A percentile compares a stretch with the other conserved stretches of the same genome.
These are phyloP conservation scores for Hymenochaete sp. DNA, from an alignment of 1,284 basidiomycete species.

Conservation along the genomic window DNA sequence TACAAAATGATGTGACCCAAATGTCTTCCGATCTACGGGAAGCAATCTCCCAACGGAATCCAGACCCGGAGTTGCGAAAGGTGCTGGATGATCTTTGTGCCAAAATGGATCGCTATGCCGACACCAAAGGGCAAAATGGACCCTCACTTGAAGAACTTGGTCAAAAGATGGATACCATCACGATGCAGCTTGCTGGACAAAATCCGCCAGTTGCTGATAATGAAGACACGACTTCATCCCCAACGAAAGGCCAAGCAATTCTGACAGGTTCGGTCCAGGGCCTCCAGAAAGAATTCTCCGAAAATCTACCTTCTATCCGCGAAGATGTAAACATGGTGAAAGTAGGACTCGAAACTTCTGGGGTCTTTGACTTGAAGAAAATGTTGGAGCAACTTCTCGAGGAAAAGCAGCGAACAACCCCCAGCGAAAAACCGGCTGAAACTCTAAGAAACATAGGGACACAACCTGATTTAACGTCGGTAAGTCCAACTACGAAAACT, in stretches of 20 bases:
- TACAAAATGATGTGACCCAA: conserved; percentile 29
- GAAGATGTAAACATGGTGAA: conserved; percentile 5
- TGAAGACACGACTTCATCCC: neutral
- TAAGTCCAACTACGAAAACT: no score
- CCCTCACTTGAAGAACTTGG: conserved; percentile 4
- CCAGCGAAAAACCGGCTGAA: no score
- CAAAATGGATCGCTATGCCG: conserved; percentile 9
- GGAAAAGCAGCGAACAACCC: no score
- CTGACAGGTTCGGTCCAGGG: neutral
- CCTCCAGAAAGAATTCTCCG: neutral
- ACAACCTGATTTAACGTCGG: no score
- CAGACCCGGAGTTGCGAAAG: conserved; percentile 8
- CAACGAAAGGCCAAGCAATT: neutral
- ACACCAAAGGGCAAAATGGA: neutral
- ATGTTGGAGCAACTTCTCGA: conserved; percentile 24
- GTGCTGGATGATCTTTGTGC: conserved; percentile 13
- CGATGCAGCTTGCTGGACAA: conserved; percentile 14
- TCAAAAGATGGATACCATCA: conserved; percentile 11
- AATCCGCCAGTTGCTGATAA: neutral
- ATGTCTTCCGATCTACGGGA: conserved; percentile 18
- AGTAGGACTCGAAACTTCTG: neutral
- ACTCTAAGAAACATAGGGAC: no score
- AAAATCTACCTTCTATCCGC: conserved; percentile 8
- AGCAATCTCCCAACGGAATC: conserved; percentile 13
- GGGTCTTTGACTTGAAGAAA: conserved; percentile 19